Base-by-base conservation (phyloP, 306 rosid genomes). In the Dryas octopetala region DNA sequence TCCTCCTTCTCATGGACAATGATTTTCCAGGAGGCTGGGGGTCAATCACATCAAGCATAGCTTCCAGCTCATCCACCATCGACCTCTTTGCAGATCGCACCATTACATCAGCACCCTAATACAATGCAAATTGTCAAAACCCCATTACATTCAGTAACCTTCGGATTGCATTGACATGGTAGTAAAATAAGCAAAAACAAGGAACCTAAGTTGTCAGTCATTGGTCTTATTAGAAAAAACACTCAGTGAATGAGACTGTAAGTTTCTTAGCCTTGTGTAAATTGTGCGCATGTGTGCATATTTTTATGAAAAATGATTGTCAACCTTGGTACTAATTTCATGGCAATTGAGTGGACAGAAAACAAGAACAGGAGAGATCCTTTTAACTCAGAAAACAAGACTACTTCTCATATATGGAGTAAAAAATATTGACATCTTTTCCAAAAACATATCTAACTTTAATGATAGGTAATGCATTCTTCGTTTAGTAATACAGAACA, bases 11-110 rank as follows among this genome's bases (percentile, higher is more conserved):
- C 72, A 93, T 70, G 68, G 98, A 93, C 9, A 78, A 75, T 13
- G 97, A 86, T 80, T 76, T 89, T 81, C 88, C 85, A 40, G 75
- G 40, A 40, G 97, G 97, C 84, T 93, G 97, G 46, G 97, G 96
- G 79, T 93, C 98, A 40, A 89, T 88, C 76, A 83, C 96, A 45
- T 93, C 96, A 44, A 93, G 92, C 92, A 93, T 91, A 43, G 93
- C 96, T 87, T 93, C 98, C 80, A 93, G 88, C 88, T 93, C 98
- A 64, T 89, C 89, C 83, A 89, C 84, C 84, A 93, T 93, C 10
- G 93, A 89, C 80, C 84, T 89, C 95, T 88, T 91, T 0, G 97
- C 91, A 74, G 89, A 61, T 66, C 96, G 84, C 75, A 93, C 92
- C 96, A 88, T 84, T 45, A 78, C 28, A 84, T 88, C 96, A 48